A percentile compares a stretch with the other conserved stretches of the same genome.
These are phyloP conservation scores for Cucumis cinereus DNA, from an alignment of 306 rosid species.

Conservation along the genomic window DNA sequence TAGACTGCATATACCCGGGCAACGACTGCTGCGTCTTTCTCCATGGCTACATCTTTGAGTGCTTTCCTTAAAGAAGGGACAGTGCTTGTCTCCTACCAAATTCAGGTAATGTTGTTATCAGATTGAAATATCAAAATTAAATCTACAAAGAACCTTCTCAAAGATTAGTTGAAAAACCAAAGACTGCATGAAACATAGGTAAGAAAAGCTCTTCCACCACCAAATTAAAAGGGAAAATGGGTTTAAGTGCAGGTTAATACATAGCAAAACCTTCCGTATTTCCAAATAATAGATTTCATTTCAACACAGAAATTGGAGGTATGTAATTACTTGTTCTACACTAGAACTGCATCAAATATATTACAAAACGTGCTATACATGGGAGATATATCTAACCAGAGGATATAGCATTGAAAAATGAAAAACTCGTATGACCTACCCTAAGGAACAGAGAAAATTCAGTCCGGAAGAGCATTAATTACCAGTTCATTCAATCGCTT, in stretches of 20 bases:
- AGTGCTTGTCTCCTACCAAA: conserved; percentile 50
- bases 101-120: neutral
- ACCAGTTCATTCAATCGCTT: conserved; percentile 63
- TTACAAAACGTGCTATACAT: neutral
- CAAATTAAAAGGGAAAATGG: neutral
- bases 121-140: neutral
- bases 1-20: conserved; percentile 38
- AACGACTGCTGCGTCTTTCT: conserved; percentile 95
- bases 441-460: neutral
- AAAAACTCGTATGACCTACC: neutral
- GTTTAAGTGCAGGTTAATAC: neutral
- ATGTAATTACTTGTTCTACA: neutral
- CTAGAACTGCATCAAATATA: neutral
- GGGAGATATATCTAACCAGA: neutral
- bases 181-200: neutral
- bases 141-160: neutral
- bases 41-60: conserved; percentile 90
- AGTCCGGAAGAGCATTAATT: conserved; percentile 11
- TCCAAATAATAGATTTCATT: neutral
- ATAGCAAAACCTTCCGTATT: neutral
- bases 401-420: neutral
- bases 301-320: neutral
- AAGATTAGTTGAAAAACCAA: neutral
- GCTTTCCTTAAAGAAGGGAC: conserved; percentile 85
- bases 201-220: neutral